phyloP scores from a whole-genome alignment of 768 basidiomycete genomes.

The Hygrophoropsis aurantiaca region DNA sequence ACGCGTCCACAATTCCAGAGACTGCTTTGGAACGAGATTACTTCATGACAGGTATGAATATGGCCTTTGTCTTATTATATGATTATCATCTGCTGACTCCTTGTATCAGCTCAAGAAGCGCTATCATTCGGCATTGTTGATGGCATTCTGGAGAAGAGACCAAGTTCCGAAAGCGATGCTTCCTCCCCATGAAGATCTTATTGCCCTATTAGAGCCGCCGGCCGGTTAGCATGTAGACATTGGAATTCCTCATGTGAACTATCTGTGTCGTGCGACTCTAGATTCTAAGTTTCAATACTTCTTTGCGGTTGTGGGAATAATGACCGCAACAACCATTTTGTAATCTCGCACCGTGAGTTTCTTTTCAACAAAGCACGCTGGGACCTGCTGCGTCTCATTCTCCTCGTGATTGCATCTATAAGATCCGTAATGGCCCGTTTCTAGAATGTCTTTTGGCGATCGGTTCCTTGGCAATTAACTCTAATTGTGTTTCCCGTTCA shows the following conservation, averaged over 20 bases:
- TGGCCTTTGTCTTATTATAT: neutral
- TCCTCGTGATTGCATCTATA: neutral
- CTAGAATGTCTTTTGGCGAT: constrained; percentile 1
- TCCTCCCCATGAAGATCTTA: constrained; percentile 6
- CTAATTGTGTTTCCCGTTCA: too few species aligned
- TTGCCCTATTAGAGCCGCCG: constrained; percentile 5
- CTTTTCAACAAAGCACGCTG: constrained; percentile 10
- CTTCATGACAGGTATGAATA: constrained; percentile 79
- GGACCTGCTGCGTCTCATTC: too few species aligned
- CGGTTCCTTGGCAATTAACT: neutral
- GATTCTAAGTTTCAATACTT: constrained; percentile 11
- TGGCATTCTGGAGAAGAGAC: constrained; percentile 81
- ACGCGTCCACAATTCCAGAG: constrained; percentile 46
- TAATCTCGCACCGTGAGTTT: constrained; percentile 17
- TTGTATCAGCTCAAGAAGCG: constrained; percentile 73
- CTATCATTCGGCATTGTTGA: constrained; percentile 92
- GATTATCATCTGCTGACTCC: constrained; percentile 14
- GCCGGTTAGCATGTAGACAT: neutral
- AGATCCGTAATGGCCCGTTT: constrained; percentile 5
- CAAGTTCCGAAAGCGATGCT: constrained; percentile 45
- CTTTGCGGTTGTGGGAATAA: constrained; percentile 11
- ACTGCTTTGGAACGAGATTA: constrained; percentile 91
- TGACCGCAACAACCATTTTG: neutral
- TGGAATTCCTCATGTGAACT: constrained; percentile 3
- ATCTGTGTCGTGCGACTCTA: constrained; percentile 5